Evolutionary conservation across 345 rosid species (phyloP), one percentile per base, ranked within the genome.

Genomic region (Salix koriyanagi): DNA sequence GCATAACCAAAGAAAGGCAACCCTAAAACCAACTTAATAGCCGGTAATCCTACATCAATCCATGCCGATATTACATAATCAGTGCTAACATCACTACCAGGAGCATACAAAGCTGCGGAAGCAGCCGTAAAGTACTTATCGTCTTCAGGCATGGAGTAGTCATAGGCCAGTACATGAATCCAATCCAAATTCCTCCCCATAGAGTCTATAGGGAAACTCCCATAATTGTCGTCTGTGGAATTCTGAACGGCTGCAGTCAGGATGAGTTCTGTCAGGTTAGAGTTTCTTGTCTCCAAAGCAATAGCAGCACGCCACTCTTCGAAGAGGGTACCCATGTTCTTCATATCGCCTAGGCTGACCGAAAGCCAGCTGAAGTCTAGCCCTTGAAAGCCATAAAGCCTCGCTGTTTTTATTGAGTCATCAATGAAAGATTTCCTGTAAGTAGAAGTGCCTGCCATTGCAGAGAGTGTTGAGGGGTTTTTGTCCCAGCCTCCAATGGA

Each of bases 1-100:
- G 58, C 73, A 54, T 78, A 84, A 10, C 84, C 86, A 75, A 76
- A 80, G 36, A 71, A 84, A 68, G 86, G 86, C 62, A 84, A 21
- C 1, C 86, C 82, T 41, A 84, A 70, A 44, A 80, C 84, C 48
- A 81, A 62, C 77, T 78, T 84, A 42, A 41, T 72, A 2, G 73
- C 70, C 2, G 82, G 76, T 21, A 83, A 72, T 25, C 84, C 86
- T 68, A 7, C 72, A 9, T 16, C 41, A 68, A 83, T 30, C 86
- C 86, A 83, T 61, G 68, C 77, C 5, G 1, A 68, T 50, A 83
- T 28, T n/a, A 80, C 81, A 32, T 16, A 73, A 77, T 80, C 83
- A 13, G 86, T 79, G 30, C 30, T 71, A 41, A 70, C 36, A 28
- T 48, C 19, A 19, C 81, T 32, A 5, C 32, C 30, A 56, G 81